phyloP scores from a whole-genome alignment of 495 filamentous ascomycete species.

The Penicillium coprophilum region DNA sequence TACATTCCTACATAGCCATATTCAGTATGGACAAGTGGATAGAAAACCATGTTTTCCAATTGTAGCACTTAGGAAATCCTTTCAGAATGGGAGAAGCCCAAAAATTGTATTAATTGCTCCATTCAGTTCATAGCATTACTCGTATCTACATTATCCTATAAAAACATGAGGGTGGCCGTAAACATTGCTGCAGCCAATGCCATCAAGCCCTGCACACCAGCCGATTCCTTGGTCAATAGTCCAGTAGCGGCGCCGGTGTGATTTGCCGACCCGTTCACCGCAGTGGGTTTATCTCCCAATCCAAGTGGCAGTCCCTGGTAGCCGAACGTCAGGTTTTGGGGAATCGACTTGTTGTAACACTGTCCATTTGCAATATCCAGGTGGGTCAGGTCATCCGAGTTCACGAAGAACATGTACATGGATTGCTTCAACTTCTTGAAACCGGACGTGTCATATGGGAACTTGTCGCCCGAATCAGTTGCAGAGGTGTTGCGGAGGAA shows the following conservation, averaged over 20 bases:
- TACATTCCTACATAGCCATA: too few relatives aligned
- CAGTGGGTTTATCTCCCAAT: constrained; percentile 11
- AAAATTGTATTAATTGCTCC: not conserved
- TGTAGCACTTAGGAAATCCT: too few relatives aligned
- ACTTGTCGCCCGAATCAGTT: constrained; percentile 60
- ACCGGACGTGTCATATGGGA: constrained; percentile 73
- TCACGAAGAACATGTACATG: constrained; percentile 76
- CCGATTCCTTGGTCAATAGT: not conserved
- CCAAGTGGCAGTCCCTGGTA: constrained; percentile 59
- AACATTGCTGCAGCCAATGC: constrained; percentile 16
- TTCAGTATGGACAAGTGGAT: too few relatives aligned
- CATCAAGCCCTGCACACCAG: constrained; percentile 8
- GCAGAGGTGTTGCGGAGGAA: constrained; percentile 70
- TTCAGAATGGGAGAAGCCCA: too few relatives aligned
- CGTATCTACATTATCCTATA: constrained; percentile 12
- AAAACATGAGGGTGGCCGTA: constrained; percentile 16
- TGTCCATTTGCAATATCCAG: constrained; percentile 70
- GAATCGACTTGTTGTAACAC: constrained; percentile 61
- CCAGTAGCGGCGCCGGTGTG: constrained; percentile 21
- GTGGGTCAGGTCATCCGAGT: constrained; percentile 64
- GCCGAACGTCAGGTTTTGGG: constrained; percentile 68
- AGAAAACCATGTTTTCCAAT: too few relatives aligned
- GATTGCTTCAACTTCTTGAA: constrained; percentile 62
- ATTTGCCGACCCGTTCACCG: constrained; percentile 20
- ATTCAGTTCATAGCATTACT: constrained; percentile 1